Evolutionary conservation across 2,329 filamentous ascomycete species (phyloP).

Genomic region (Diaporthe longicolla): DNA sequence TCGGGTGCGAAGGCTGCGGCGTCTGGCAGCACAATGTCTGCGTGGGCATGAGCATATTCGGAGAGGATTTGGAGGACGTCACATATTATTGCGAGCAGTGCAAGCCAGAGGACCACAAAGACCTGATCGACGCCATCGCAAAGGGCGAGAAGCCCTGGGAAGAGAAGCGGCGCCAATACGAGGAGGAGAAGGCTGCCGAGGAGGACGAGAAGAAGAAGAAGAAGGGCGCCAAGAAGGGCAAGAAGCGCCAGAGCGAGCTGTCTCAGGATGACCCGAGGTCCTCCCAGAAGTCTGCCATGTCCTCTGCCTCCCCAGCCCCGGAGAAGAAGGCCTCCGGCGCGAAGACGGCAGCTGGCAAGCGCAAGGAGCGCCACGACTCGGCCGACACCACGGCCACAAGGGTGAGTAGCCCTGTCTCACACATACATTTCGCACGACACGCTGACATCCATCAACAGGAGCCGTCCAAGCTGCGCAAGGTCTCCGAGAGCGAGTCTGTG

Average conservation of each 20-base stretch:
- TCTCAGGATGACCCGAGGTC: constrained; percentile 61
- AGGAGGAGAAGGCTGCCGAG: constrained; percentile 74
- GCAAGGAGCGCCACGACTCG: constrained; percentile 71
- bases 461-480: constrained; percentile 67
- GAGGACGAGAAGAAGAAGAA: constrained; percentile 70
- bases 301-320: constrained; percentile 53
- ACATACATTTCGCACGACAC: not conserved
- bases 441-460: constrained; percentile 51
- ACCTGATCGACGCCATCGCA: constrained; percentile 82
- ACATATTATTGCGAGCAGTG: constrained; percentile 93
- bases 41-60: constrained; percentile 85
- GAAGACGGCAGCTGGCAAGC: constrained; percentile 62
- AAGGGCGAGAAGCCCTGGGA: constrained; percentile 92
- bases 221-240: constrained; percentile 73
- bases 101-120: constrained; percentile 84
- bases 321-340: constrained; percentile 58
- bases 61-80: constrained; percentile 82
- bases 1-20: constrained; percentile 91
- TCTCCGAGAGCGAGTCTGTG: constrained; percentile 63
- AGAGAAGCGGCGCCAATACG: constrained; percentile 72
- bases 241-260: constrained; percentile 76
- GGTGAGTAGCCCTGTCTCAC: constrained; percentile 53
- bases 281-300: constrained; percentile 56
- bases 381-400: constrained; percentile 64
- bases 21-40: constrained; percentile 99